Evolutionary conservation across 176 grass and related monocot genomes (phyloP), one percentile per base, ranked within the genome.

Genomic region (Bothriochloa decipiens): DNA sequence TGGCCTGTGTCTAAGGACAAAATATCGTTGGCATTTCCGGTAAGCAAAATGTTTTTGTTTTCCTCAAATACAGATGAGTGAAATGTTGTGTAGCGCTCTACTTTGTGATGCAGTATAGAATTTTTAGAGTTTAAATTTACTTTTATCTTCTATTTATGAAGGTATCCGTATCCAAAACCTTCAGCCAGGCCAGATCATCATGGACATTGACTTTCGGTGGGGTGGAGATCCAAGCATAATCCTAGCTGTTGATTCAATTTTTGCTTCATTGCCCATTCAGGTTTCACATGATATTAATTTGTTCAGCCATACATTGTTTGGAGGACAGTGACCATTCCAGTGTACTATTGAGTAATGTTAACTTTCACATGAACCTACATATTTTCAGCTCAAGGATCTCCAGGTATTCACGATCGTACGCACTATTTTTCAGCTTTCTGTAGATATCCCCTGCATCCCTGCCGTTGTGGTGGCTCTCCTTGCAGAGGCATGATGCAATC

Each of bases 121-220:
- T 29, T 60, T 18, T 63, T 39, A 80, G 52, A 77, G 26, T 61
- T 43, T 63, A 50, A 64, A 32, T 17, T 27, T 8, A 41, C 14
- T 23, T n/a, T 58, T 10, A 23, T 58, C 27, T 43, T 82, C 76
- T 65, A n/a, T 83, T 29, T 43, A 36, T 69, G 81, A 87, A 97
- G 95, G 95, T n/a, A 91, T 97, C 60, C 89, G 85, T 75, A 90
- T 97, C 73, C 92, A 98, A 55, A 98, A 88, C 77, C 87, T 98
- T 85, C 87, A 94, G 84, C 85, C 94, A 86, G 92, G 95, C 25
- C 92, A 98, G 83, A 91, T 83, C 77, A 94, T 78, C 81, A 71
- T 97, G 94, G 90, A 97, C 76, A 85, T 97, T 84, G 94, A 97
- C 85, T 89, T 97, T 26, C 90, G 94, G 55, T 97, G 92, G 94